Evolutionary conservation across 1,284 basidiomycete genomes (phyloP), one percentile per base, ranked within the genome.

Genomic region (Cutaneotrichosporon mucoides): DNA sequence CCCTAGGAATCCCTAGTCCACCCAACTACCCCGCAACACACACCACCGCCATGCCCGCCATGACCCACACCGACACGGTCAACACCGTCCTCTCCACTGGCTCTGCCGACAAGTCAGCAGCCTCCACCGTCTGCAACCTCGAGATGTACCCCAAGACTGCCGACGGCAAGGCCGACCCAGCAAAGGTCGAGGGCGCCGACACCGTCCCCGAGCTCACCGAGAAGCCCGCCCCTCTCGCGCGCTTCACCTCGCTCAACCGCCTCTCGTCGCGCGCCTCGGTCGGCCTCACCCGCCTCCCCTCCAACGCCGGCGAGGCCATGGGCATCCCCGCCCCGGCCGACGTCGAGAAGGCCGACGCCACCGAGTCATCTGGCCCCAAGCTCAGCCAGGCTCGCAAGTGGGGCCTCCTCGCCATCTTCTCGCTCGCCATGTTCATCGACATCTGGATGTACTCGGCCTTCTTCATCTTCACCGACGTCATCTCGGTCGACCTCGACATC

Each of bases 371-470:
- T 11, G 44, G 16, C 36, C n/a, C 5, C 33, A 10, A 16, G 24
- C 24, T 53, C 41, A 15, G 41, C 41, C 67, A 70, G 47, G 54
- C 52, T 5, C 56, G 61, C 38, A 72, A 69, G 56, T 73, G 66
- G 66, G 57, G 59, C 11, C 59, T 73, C 1, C 60, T 75, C 9
- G 57, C 42, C 56, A 66, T 47, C 60, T 69, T 59, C 66, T 65
- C 63, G 55, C 41, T 68, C 6, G 65, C 63, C 37, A 56, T 70
- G 56, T 69, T 70, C 61, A 68, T 70, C 52, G 67, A 69, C 55
- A 64, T 63, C 53, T 68, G 65, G 69, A 62, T 59, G 37, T 68
- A 66, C 62, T 60, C 61, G 10, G 64, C 59, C 36, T 65, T 63
- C 55, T 62, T 61, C 51, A 58, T 61, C 54, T 64, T 66, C 54